Evolutionary conservation across 2,329 filamentous ascomycete species (phyloP).

Genomic region (Colletotrichum viniferum): DNA sequence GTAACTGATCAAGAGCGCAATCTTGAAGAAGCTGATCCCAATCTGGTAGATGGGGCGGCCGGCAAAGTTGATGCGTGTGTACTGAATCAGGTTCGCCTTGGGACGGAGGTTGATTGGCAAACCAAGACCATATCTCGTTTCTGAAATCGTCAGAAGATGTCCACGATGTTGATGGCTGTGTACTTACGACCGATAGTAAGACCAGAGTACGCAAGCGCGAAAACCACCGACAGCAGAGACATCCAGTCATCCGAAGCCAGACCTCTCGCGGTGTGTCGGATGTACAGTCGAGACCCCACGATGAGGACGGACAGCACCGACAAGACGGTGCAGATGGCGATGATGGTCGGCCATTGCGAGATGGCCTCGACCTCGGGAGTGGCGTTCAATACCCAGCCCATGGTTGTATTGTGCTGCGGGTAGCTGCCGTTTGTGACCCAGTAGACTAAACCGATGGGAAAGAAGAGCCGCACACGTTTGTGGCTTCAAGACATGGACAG

Average conservation of each 20-base stretch:
- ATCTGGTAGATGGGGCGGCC: slow-evolving; percentile 59
- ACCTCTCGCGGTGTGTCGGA: slow-evolving; percentile 45
- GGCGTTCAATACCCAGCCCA: slow-evolving; percentile 58
- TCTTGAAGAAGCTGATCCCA: slow-evolving; percentile 62
- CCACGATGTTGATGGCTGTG: not conserved
- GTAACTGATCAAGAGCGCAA: slow-evolving; percentile 57
- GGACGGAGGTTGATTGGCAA: slow-evolving; percentile 49
- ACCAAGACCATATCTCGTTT: slow-evolving; percentile 58
- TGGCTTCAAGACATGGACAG: not conserved
- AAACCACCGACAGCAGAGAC: slow-evolving; percentile 43
- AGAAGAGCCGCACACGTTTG: not conserved
- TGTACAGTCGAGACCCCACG: slow-evolving; percentile 45
- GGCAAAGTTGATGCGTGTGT: slow-evolving; percentile 55
- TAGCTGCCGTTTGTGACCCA: not conserved
- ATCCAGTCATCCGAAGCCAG: slow-evolving; percentile 54
- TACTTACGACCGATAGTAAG: slow-evolving; percentile 54
- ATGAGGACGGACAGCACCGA: slow-evolving; percentile 45
- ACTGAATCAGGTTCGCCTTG: slow-evolving; percentile 43
- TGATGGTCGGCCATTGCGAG: slow-evolving; percentile 53
- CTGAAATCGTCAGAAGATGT: slow-evolving; percentile 27
- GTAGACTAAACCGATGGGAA: not conserved
- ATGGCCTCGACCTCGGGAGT: slow-evolving; percentile 47
- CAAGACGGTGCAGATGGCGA: slow-evolving; percentile 51
- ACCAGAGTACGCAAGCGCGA: slow-evolving; percentile 52
- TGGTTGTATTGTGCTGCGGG: slow-evolving; percentile 27